Conservation (phyloP, 306 rosid genomes). For the Quillaja saponaria region DNA sequence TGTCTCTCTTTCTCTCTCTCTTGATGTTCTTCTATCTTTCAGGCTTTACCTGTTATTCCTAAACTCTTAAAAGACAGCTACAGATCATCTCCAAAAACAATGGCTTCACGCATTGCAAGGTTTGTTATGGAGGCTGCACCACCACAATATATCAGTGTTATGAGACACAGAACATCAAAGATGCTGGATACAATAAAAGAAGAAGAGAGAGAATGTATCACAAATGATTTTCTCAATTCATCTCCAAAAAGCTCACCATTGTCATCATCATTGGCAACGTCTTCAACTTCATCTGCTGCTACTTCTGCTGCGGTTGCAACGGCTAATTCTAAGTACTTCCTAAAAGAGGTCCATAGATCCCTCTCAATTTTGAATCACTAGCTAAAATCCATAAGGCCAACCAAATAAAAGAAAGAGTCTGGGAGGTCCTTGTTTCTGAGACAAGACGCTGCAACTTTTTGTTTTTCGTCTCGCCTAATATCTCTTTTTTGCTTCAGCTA, state of each 20-base stretch:
- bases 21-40: background rate
- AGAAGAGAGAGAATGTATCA: slow-evolving; percentile 67
- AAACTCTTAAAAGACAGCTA: no score
- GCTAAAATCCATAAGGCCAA: background rate
- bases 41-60: no score
- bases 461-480: background rate
- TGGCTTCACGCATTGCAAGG: slow-evolving; percentile 79
- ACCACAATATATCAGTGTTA: slow-evolving; percentile 80
- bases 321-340: slow-evolving; percentile 36
- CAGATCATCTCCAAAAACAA: no score
- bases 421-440: slow-evolving; percentile 18
- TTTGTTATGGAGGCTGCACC: slow-evolving; percentile 89
- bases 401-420: slow-evolving; percentile 3
- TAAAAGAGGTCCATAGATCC: slow-evolving; percentile 48
- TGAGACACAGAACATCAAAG: slow-evolving; percentile 72
- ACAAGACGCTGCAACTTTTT: background rate
- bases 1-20: no score
- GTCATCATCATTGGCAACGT: background rate
- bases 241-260: slow-evolving; percentile 23
- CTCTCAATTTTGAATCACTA: slow-evolving; percentile 49
- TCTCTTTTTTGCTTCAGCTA: no score
- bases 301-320: slow-evolving; percentile 22
- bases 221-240: slow-evolving; percentile 28
- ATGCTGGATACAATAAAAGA: slow-evolving; percentile 86
- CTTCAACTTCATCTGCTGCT: slow-evolving; percentile 13